Conservation (phyloP, 2,329 filamentous ascomycete species). For the Colletotrichum sp. region DNA sequence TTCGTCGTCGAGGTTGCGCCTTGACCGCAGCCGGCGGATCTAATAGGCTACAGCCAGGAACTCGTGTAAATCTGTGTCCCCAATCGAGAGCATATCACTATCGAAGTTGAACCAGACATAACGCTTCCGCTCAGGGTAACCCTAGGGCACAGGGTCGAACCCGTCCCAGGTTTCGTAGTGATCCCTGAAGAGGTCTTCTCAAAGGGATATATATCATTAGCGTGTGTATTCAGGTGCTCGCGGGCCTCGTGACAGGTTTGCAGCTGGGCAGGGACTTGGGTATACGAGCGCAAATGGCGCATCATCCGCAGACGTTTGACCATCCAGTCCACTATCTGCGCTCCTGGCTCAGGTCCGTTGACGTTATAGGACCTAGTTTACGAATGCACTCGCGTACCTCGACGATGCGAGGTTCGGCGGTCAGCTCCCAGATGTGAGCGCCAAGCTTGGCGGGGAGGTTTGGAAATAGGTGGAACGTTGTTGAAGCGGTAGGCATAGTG, state of each 20-base stretch:
- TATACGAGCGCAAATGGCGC: neutral
- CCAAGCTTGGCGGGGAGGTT: neutral
- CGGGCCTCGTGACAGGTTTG: neutral
- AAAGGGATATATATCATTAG: neutral
- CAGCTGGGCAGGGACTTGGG: neutral
- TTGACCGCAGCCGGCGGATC: neutral
- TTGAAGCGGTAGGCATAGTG: neutral
- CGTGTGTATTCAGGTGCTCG: neutral
- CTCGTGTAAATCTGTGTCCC: neutral
- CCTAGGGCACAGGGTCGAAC: neutral
- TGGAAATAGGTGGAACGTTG: neutral
- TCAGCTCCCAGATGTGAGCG: neutral
- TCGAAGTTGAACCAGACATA: conserved; percentile 8
- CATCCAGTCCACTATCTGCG: neutral
- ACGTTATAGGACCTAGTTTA: neutral
- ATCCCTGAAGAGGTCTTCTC: neutral
- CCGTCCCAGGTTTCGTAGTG: neutral
- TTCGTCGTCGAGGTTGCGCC: neutral
- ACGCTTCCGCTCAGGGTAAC: neutral
- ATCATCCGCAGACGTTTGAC: neutral
- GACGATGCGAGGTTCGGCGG: neutral
- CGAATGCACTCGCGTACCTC: neutral
- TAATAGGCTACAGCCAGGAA: neutral
- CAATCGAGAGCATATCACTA: neutral
- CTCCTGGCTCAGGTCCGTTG: neutral